Evolutionary conservation across 2,329 filamentous ascomycete species (phyloP), one percentile per base, ranked within the genome.

Genomic region (Fusarium liriodendri): DNA sequence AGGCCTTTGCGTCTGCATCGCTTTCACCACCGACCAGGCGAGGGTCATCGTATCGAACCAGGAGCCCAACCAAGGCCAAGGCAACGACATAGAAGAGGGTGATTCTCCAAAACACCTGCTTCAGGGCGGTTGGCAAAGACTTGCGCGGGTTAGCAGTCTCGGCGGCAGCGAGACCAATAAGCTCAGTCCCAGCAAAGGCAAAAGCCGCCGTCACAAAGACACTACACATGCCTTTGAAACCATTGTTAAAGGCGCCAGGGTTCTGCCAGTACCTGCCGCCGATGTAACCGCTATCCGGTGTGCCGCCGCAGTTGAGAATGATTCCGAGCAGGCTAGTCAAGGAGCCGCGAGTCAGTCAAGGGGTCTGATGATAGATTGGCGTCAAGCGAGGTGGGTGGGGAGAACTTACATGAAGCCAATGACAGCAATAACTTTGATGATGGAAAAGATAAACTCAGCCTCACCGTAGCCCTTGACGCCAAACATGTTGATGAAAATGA

Each of bases 51-150:
- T 93, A 95, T 0, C 92, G 93, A 0, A 98, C 94, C 4, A 98
- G 87, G 1, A 98, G 87, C 29, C 96, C 95, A 66, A 98, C 91
- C 5, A 98, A 85, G 6, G 91, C 90, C 13, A 98, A 88, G 1
- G 94, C 93, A 37, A 97, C 91, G 59, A 98, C 88, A 84, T 98
- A 98, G 85, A 98, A 98, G 66, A 97, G 87, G 5, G 91, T 91
- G 79, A 98, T 97, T 78, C 95, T 92, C 95, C 95, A 98, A 83
- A 98, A 98, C 25, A 98, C 95, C 81, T 97, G 95, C 84, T 97
- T 97, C 78, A 97, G 91, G 14, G 95, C 95, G 0, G 91, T 95
- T 0, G 95, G 95, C 1, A 98, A 87, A 1, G 93, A 94, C 80
- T 97, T 94, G 67, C 92, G 89, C 4, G 93, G 93, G 78, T 95